phyloP scores from a whole-genome alignment of 306 rosid genomes.

The Carpinus viminea region DNA sequence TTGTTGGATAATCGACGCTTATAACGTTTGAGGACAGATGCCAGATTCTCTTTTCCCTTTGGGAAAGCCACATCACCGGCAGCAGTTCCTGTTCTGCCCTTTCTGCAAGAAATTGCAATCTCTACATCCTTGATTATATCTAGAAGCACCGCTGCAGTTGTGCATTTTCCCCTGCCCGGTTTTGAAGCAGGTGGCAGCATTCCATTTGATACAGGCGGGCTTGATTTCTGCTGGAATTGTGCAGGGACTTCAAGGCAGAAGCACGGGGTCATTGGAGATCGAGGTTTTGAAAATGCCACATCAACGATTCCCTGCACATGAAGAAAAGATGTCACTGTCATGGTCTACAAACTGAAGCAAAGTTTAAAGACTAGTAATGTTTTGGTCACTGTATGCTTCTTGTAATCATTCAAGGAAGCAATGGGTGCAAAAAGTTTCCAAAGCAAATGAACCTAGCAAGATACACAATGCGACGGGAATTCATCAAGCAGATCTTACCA shows the following conservation, averaged over 20 bases:
- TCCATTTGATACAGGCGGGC: conserved; percentile 71
- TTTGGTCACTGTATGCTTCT: not conserved
- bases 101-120: conserved; percentile 67
- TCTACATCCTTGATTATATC: conserved; percentile 89
- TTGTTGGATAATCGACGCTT: conserved; percentile 77
- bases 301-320: conserved; percentile 75
- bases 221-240: conserved; percentile 58
- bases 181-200: conserved; percentile 83
- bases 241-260: conserved; percentile 81
- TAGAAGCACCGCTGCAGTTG: conserved; percentile 57
- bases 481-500: not conserved
- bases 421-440: not conserved
- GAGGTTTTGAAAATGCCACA: conserved; percentile 81
- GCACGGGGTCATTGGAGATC: conserved; percentile 67
- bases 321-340: conserved; percentile 21
- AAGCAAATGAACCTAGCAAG: not conserved
- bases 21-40: conserved; percentile 93
- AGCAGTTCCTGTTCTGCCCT: conserved; percentile 92
- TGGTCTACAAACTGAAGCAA: conserved; percentile 1
- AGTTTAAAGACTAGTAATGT: not conserved
- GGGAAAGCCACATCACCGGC: conserved; percentile 99
- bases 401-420: not conserved
- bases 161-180: conserved; percentile 80
- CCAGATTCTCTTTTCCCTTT: conserved; percentile 82
- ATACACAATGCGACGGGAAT: not conserved